Percentiles rank a stretch among this genome's conserved stretches.
These are phyloP conservation scores for Penicillium pancosmium DNA, from an alignment of 495 filamentous ascomycete species.

Conservation along the genomic window DNA sequence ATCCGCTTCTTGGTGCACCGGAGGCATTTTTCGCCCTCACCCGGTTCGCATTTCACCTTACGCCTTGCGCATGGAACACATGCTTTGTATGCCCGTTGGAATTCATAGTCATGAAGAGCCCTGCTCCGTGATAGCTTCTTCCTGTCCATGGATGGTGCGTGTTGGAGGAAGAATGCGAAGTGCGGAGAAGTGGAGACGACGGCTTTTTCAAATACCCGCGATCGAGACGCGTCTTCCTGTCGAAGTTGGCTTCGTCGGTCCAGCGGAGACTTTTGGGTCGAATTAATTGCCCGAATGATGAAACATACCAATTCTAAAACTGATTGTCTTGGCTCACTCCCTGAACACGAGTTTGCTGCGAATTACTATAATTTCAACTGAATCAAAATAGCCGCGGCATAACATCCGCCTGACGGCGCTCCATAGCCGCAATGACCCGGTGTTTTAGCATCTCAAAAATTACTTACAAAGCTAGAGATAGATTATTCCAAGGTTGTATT, in stretches of 20 bases:
- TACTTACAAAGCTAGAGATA: no score
- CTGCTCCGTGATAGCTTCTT: conserved; percentile 9
- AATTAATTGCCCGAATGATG: background rate
- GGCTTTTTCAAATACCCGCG: conserved; percentile 17
- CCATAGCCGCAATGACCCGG: no score
- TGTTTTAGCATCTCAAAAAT: no score
- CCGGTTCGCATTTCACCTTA: conserved; percentile 31
- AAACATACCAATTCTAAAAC: no score
- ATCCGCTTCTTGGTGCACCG: conserved; percentile 25
- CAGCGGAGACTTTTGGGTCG: background rate
- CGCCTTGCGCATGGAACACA: conserved; percentile 31
- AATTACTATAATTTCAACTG: no score
- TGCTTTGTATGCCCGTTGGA: conserved; percentile 32
- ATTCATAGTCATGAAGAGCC: conserved; percentile 22
- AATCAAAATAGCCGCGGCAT: no score
- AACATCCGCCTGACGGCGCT: no score
- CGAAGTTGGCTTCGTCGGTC: background rate
- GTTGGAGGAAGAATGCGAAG: background rate
- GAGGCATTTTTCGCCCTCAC: conserved; percentile 17
- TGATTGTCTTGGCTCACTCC: no score
- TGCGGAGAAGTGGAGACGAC: conserved; percentile 11
- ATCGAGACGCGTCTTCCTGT: background rate
- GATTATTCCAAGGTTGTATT: no score
- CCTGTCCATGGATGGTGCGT: conserved; percentile 9
- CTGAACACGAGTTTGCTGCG: no score